Conservation (phyloP, 2,329 filamentous ascomycete genomes). For the Esteya vermicola region DNA sequence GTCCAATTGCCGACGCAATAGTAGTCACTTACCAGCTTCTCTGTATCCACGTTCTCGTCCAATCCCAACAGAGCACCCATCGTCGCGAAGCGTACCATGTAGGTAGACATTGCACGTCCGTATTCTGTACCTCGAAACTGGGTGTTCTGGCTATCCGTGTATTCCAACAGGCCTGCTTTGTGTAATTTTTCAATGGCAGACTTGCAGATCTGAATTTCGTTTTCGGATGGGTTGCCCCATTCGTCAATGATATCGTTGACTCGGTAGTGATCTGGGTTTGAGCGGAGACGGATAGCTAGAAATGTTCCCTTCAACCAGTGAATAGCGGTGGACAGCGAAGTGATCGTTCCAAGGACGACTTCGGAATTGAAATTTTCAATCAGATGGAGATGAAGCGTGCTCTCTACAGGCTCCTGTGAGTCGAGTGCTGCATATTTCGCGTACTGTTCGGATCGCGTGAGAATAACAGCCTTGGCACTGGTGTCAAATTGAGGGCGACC, state of each 20-base stretch:
- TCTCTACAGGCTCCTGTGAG: conserved; percentile 60
- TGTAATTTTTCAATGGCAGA: conserved; percentile 53
- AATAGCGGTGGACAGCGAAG: conserved; percentile 48
- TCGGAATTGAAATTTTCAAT: conserved; percentile 79
- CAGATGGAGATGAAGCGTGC: conserved; percentile 62
- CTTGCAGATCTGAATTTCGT: conserved; percentile 57
- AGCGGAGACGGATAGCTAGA: conserved; percentile 56
- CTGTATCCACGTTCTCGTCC: conserved; percentile 42
- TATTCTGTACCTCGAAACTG: conserved; percentile 53
- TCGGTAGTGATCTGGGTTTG: conserved; percentile 60
- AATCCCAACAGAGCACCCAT: conserved; percentile 59
- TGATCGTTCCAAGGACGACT: conserved; percentile 61
- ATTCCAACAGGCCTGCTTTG: conserved; percentile 38
- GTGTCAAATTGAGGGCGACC: conserved; percentile 73
- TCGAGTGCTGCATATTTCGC: conserved; percentile 58
- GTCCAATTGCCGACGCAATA: not conserved
- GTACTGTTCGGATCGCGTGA: conserved; percentile 55
- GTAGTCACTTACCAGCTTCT: conserved; percentile 47
- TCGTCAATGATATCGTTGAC: conserved; percentile 47
- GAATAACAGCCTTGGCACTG: conserved; percentile 62
- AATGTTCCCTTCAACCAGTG: conserved; percentile 69
- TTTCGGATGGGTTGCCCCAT: too few relatives aligned
- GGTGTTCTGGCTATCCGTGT: conserved; percentile 15
- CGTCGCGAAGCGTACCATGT: conserved; percentile 66
- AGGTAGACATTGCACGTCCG: conserved; percentile 69